phyloP scores from a whole-genome alignment of 2,329 filamentous ascomycete species.

The Uncinocarpus reesii region DNA sequence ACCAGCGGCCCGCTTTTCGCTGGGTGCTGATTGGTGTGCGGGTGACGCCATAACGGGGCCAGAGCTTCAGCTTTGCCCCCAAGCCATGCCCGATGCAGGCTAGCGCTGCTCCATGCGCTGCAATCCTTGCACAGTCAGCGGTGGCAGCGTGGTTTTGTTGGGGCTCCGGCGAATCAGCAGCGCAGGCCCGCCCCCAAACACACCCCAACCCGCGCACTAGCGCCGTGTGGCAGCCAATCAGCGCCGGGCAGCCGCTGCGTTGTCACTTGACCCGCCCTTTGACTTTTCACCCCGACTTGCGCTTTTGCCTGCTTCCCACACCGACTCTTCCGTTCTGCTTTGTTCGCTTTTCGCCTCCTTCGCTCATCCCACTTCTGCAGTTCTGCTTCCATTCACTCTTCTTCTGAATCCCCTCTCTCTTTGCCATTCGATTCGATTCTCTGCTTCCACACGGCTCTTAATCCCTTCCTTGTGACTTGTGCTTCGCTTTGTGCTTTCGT shows the following conservation, averaged over 20 bases:
- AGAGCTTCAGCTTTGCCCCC: slow-evolving; percentile 4
- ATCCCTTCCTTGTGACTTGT: not conserved
- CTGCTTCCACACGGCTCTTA: slow-evolving; percentile 9
- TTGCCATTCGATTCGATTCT: slow-evolving; percentile 16
- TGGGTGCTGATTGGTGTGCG: not conserved
- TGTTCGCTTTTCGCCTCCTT: slow-evolving; percentile 19
- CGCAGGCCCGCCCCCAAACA: too few species aligned
- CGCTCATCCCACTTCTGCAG: slow-evolving; percentile 20
- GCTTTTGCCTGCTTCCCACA: not conserved
- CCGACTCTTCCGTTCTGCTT: slow-evolving; percentile 14
- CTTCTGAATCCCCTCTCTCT: slow-evolving; percentile 9
- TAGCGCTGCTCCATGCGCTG: not conserved
- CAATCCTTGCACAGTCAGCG: not conserved
- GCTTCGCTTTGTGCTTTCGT: slow-evolving; percentile 14
- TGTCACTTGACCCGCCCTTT: slow-evolving; percentile 11
- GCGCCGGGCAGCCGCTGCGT: not conserved
- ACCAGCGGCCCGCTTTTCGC: not conserved
- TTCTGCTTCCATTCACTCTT: too few species aligned
- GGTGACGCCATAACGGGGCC: slow-evolving; percentile 7
- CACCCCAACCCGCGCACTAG: not conserved
- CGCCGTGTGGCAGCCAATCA: not conserved
- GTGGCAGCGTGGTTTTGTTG: slow-evolving; percentile 11
- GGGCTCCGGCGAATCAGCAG: not conserved
- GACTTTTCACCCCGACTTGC: not conserved
- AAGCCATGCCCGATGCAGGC: not conserved